Evolutionary conservation across 768 basidiomycete genomes (phyloP).

Genomic region (Kondoa malvinella): DNA sequence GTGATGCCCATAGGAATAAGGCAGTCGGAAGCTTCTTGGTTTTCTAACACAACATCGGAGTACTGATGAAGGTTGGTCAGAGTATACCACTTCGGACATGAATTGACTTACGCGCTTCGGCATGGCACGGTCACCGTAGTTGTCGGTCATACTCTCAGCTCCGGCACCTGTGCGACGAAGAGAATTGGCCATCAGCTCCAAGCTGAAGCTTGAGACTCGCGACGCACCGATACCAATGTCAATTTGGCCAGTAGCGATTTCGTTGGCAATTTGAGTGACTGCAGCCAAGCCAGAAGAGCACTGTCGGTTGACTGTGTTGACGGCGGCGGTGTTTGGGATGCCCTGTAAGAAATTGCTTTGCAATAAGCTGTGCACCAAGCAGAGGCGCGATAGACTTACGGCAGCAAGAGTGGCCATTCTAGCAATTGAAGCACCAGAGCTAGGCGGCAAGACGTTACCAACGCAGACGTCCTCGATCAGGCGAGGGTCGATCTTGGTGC

Average conservation of each 20-base stretch:
- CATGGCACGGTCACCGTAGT: constrained; percentile 35
- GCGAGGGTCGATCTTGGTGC: constrained; percentile 15
- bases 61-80: constrained; percentile 9
- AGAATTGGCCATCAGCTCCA: not conserved
- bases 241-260: constrained; percentile 65
- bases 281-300: constrained; percentile 91
- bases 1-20: constrained; percentile 53
- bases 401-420: constrained; percentile 60
- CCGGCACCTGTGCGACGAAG: constrained; percentile 28
- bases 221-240: constrained; percentile 69
- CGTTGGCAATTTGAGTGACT: constrained; percentile 71
- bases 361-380: constrained; percentile 32
- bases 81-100: not conserved
- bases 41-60: constrained; percentile 46
- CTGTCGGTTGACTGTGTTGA: constrained; percentile 77
- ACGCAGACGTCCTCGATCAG: constrained; percentile 26
- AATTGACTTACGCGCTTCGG: constrained; percentile 30
- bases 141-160: constrained; percentile 36
- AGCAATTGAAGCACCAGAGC: constrained; percentile 51
- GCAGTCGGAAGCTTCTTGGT: constrained; percentile 39
- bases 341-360: constrained; percentile 35
- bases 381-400: constrained; percentile 58
- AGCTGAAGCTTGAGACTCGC: constrained; percentile 57
- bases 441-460: constrained; percentile 75
- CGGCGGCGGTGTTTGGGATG: constrained; percentile 67